A percentile compares a stretch with the other conserved stretches of the same genome.
phyloP scores from a whole-genome alignment of 495 filamentous ascomycete genomes.

The Paragyromitra xinjiangensis region DNA sequence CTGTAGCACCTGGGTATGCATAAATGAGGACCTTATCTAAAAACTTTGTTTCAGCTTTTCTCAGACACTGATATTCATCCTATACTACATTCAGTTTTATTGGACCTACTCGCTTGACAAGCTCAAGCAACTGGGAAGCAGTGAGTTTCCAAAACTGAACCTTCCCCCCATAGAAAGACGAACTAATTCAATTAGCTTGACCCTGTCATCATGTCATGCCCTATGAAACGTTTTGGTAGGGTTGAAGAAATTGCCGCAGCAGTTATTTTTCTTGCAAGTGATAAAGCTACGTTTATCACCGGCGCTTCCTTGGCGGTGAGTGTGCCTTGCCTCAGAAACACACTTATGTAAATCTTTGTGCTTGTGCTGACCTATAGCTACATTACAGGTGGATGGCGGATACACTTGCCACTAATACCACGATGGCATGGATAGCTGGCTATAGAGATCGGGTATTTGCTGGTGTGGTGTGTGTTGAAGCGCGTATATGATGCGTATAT shows the following conservation, averaged over 20 bases:
- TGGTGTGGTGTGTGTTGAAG: not conserved
- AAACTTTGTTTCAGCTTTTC: not conserved
- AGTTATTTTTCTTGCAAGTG: slow-evolving; percentile 11
- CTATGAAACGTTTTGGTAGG: slow-evolving; percentile 1
- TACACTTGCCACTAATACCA: not conserved
- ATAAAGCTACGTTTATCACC: slow-evolving; percentile 11
- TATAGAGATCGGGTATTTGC: not conserved
- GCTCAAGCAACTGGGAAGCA: not conserved
- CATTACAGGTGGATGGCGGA: slow-evolving; percentile 2
- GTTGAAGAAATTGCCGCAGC: not conserved
- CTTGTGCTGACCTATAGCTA: not conserved
- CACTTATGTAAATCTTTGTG: not conserved
- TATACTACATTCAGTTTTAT: not conserved
- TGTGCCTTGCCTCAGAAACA: not conserved
- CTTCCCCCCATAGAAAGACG: not conserved
- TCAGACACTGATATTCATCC: not conserved
- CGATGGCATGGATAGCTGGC: not conserved
- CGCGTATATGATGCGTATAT: not conserved
- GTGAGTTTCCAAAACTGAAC: not conserved
- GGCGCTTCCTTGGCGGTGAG: slow-evolving; percentile 1
- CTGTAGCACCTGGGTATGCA: slow-evolving; percentile 15
- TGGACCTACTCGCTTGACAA: not conserved
- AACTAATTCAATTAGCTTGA: not conserved
- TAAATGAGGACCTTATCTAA: not conserved
- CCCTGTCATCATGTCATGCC: not conserved